A percentile compares a stretch with the other conserved stretches of the same genome.
Conservation (phyloP, 1,139 yeast species). For the Kodamaea alishanica region DNA sequence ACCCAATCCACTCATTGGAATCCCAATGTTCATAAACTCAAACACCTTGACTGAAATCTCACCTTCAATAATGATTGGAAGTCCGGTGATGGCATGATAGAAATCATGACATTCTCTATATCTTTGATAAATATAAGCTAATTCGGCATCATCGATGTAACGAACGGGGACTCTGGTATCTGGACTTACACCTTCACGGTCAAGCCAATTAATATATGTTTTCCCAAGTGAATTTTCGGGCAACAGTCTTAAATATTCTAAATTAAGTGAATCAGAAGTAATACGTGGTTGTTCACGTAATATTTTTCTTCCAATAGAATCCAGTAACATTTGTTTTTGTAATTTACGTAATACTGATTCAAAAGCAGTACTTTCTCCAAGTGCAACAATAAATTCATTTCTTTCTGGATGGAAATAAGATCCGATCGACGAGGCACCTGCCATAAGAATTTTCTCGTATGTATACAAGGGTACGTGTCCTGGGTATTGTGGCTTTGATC, state of each 20-base stretch:
- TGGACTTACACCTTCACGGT: constrained; percentile 85
- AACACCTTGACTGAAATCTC: constrained; percentile 91
- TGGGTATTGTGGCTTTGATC: constrained; percentile 55
- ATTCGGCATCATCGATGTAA: constrained; percentile 83
- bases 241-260: constrained; percentile 54
- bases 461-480: constrained; percentile 76
- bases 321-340: constrained; percentile 70
- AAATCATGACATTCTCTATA: constrained; percentile 97
- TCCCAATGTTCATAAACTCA: constrained; percentile 88
- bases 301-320: constrained; percentile 72
- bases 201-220: constrained; percentile 77
- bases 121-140: constrained; percentile 87
- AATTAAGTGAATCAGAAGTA: constrained; percentile 65
- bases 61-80: constrained; percentile 91
- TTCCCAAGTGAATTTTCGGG: constrained; percentile 78
- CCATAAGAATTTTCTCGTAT: constrained; percentile 61
- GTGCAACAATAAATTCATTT: constrained; percentile 80
- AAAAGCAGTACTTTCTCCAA: constrained; percentile 90
- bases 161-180: constrained; percentile 88
- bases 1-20: constrained; percentile 95
- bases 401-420: constrained; percentile 80
- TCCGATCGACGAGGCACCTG: constrained; percentile 76
- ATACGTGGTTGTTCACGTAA: constrained; percentile 79
- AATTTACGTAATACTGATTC: constrained; percentile 60
- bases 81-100: constrained; percentile 86